These are phyloP conservation scores for Fusarium neocosmosporiellum DNA, from an alignment of 2,329 filamentous ascomycete genomes.

Conservation along the genomic window DNA sequence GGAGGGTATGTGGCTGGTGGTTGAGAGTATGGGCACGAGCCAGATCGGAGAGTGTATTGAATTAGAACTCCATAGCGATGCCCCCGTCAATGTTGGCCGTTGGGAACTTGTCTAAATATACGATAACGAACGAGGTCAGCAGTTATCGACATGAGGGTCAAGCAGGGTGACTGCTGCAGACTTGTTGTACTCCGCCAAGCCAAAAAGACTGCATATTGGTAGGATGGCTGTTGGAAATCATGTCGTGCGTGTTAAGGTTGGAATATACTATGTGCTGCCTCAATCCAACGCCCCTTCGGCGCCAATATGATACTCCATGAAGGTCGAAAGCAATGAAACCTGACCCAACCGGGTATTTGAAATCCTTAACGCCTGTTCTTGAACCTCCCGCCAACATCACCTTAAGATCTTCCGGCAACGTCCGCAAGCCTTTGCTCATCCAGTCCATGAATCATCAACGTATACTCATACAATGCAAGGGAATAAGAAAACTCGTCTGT, in stretches of 20 bases:
- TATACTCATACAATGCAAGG: conserved; percentile 32
- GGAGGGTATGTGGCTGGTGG: conserved; percentile 79
- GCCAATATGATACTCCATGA: conserved; percentile 19
- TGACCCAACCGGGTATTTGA: conserved; percentile 42
- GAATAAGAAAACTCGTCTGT: conserved; percentile 2
- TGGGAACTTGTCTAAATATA: conserved; percentile 53
- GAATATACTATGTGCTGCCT: conserved; percentile 22
- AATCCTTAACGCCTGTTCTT: conserved; percentile 38
- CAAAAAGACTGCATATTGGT: neutral
- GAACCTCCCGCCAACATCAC: conserved; percentile 13
- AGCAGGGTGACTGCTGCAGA: neutral
- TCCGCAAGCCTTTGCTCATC: conserved; percentile 3
- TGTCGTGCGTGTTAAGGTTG: conserved; percentile 9
- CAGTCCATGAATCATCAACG: conserved; percentile 15
- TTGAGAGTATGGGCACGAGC: conserved; percentile 79
- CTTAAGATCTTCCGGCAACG: neutral
- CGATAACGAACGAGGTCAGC: too few relatives aligned
- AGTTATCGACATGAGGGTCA: neutral
- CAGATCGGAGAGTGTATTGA: conserved; percentile 57
- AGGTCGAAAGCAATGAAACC: conserved; percentile 20
- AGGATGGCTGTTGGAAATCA: neutral
- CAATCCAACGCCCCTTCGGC: conserved; percentile 26
- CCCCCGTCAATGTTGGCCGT: conserved; percentile 53
- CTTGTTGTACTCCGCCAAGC: neutral
- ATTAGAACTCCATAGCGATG: conserved; percentile 64